Base-by-base conservation (phyloP, 2,329 filamentous ascomycete genomes). In the Coniella vitis region DNA sequence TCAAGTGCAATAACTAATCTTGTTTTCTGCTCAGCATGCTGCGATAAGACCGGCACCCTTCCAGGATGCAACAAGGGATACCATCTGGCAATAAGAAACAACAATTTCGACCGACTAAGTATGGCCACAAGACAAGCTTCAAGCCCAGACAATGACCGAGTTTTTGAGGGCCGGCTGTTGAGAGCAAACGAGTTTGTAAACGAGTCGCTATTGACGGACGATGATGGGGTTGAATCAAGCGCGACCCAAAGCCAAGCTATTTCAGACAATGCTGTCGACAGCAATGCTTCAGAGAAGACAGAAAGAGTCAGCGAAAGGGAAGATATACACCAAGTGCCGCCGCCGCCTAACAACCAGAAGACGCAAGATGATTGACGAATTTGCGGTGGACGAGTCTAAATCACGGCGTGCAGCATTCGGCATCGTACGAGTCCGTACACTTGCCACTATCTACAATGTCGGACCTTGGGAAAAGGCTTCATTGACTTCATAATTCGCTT, bases 101-200 rank as follows among this genome's bases (percentile, higher is more conserved):
- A 49, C 37, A 14, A 38, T 2, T 37, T 37, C 21, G 50, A 53
- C 36, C 47, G 43, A 4, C 17, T 35, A 8, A 31, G 47, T 4
- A 17, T 35, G 31, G 19, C 21, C 12, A 25, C n/a, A 7, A 32
- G 19, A 12, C n/a, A 36, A 12, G 43, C 20, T 3, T 13, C 21
- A 10, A 43, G 35, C n/a, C 40, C 51, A 14, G 44, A 41, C 10
- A 19, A 10, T 9, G 16, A 40, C 38, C 38, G 51, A 9, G 9
- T 41, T 20, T 51, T 53, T 13, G 51, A 51, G 44, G 51, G 48
- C 7, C 41, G 41, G 44, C 35, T 50, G 5, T 38, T 53, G 14
- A 31, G 13, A 29, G 34, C 51, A 12, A 53, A 53, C 7, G 47
- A 51, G 40, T 53, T 53, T 8, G 44, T 53, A 7, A 53, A 53